Conservation (phyloP, 257 asterid genomes). For the Capsicum chinense region DNA sequence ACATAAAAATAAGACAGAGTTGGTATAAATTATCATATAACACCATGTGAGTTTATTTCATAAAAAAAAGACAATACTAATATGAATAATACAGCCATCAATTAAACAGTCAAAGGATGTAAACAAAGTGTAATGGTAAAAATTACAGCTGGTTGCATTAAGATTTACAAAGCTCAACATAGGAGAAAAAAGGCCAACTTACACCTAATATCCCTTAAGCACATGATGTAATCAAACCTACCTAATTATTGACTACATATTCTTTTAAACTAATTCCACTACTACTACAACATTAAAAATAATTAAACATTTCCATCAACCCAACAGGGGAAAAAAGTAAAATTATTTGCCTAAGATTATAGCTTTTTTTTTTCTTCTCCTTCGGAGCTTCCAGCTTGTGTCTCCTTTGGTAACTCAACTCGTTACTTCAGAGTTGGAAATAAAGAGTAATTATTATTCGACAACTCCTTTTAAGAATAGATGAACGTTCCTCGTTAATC, state of each 20-base stretch:
- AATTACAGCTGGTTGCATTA: not conserved
- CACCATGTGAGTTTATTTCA: too few species aligned
- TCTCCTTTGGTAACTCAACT: too few species aligned
- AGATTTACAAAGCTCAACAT: constrained; percentile 27
- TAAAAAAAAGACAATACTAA: too few species aligned
- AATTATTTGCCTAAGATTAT: not conserved
- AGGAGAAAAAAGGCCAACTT: not conserved
- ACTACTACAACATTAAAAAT: not conserved
- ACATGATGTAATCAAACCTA: not conserved
- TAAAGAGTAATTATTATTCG: too few species aligned
- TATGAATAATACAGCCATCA: not conserved
- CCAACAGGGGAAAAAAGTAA: not conserved
- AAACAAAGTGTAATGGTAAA: not conserved
- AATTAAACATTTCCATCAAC: not conserved
- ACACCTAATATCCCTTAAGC: constrained; percentile 16
- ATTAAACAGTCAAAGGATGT: not conserved
- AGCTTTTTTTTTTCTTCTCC: too few species aligned
- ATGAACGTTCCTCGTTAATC: constrained; percentile 76
- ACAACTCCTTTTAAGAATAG: constrained; percentile 50
- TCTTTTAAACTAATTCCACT: not conserved
- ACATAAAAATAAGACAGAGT: too few species aligned
- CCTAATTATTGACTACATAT: constrained; percentile 2
- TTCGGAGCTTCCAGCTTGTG: too few species aligned
- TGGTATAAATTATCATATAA: too few species aligned
- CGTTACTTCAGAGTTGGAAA: too few species aligned